Base-by-base conservation (phyloP, 805 yeast genomes). In the Schwanniomyces occidentalis region DNA sequence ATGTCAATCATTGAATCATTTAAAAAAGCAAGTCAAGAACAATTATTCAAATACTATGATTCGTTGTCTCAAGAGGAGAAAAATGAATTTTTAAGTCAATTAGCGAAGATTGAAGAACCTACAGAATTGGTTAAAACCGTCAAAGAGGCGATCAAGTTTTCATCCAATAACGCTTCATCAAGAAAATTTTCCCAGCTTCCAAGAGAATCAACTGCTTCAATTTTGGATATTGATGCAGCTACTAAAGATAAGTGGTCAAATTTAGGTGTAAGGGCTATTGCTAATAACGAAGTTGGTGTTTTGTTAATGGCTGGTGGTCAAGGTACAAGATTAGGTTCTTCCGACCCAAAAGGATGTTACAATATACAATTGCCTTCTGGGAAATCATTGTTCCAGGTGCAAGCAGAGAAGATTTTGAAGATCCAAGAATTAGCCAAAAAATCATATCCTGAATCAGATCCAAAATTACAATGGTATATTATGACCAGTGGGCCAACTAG, bases 301-400 rank as follows among this genome's bases (percentile, higher is more conserved):
- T 71, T 93, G 27, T 69, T 93, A 34, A 83, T 93, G 85, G 97
- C 99, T 8, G 99, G 99, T 37, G 99, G 99, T 32, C 99, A 93
- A 61, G 99, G 99, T 20, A 85, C 97, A 6, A 74, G 99, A 43
- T 70, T 93, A 35, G 99, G 99, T 1, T 88, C 96, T 1, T 66
- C 80, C 4, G 78, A 69, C 16, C 99, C 99, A 23, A 93, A 93
- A 61, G 99, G 99, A 1, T 91, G 97, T 61, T 93, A 78, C 56
- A 78, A 91, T 56, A 82, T 93, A 41, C 83, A 83, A 0, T 73
- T 93, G 32, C 96, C 96, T 1, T 85, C 95, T 2, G 71, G 73
- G 21, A 87, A 87, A 57, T 78, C 95, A 1, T 66, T 93, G 38
- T 93, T 93, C 61, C 96, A 89, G 59, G 74, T 93, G 37, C 99